A percentile compares a stretch with the other conserved stretches of the same genome.
phyloP scores from a whole-genome alignment of 495 filamentous ascomycete genomes.

The Talaromyces ruber region DNA sequence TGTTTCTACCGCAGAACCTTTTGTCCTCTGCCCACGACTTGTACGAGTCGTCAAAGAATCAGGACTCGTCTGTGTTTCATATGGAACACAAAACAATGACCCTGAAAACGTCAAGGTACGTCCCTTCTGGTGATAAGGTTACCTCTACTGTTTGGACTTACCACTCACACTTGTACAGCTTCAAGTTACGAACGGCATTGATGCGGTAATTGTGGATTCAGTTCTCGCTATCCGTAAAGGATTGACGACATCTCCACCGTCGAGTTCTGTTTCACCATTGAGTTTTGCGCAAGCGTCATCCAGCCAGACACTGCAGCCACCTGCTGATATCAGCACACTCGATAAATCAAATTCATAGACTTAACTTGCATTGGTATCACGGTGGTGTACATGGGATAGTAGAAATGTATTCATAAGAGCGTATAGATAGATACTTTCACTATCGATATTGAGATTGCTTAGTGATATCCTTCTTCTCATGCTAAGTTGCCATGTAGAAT shows the following conservation, averaged over 20 bases:
- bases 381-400: background rate
- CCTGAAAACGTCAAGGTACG: conserved; percentile 73
- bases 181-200: conserved; percentile 92
- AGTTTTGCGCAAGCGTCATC: background rate
- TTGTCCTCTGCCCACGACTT: conserved; percentile 81
- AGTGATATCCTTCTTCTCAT: background rate
- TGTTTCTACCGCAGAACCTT: conserved; percentile 72
- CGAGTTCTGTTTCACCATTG: background rate
- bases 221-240: conserved; percentile 77
- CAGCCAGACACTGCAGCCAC: conserved; percentile 1
- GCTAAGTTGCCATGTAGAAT: too few relatives aligned
- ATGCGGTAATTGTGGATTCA: conserved; percentile 92
- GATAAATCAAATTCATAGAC: background rate
- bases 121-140: background rate
- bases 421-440: background rate
- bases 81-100: conserved; percentile 83
- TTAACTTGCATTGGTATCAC: background rate
- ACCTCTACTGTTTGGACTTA: background rate
- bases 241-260: background rate
- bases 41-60: conserved; percentile 94
- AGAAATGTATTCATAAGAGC: background rate
- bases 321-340: conserved; percentile 1
- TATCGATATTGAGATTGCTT: background rate
- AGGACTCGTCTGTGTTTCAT: conserved; percentile 92
- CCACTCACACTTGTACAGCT: conserved; percentile 40